Base-by-base conservation (phyloP, 805 yeast genomes). In the Sugiyamaella marilandica region DNA sequence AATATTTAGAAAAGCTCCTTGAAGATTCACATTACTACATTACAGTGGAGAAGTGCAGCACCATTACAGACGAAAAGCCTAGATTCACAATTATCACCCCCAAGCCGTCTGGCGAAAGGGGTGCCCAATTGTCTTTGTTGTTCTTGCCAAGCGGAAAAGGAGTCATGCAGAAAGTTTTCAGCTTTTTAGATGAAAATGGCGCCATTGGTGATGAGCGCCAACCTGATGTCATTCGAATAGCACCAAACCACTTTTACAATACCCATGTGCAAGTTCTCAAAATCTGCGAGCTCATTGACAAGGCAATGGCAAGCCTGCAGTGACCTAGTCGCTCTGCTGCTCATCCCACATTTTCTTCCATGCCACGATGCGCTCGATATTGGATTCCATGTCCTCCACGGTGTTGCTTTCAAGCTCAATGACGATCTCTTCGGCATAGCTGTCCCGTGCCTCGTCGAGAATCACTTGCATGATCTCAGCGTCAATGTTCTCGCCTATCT, bases 381-480 rank as follows among this genome's bases (percentile, higher is more conserved):
- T 94, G n/a, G 78, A 78, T 52, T 87, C 95, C 74, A 91, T 78
- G 43, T 89, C 84, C 50, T 85, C 94, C 13, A 80, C 82, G 18
- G 74, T 69, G 65, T 92, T 83, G 54, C 95, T 86, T 45, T 70
- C 73, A 56, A 94, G 76, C 62, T 86, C 94, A 41, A 94, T 87
- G 31, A 94, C 92, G 29, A 90, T 82, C 57, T 85, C 87, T 43
- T 83, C 82, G 32, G 77, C 85, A 64, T 89, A 94, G 39, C 84
- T 78, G 33, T 89, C 97, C 53, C 79, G 74, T 0, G 98, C 99
- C 59, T 94, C 99, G 58, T 84, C 85, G 45, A 83, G 70, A 13
- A 94, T 80, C 11, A 92, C 87, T 60, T 91, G 92, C 98, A 94
- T 94, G 59, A 94, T 94, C 70, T 94, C 99, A 55, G 95, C 95